phyloP scores from a whole-genome alignment of 768 basidiomycete species.

The Trametes sanguinea region DNA sequence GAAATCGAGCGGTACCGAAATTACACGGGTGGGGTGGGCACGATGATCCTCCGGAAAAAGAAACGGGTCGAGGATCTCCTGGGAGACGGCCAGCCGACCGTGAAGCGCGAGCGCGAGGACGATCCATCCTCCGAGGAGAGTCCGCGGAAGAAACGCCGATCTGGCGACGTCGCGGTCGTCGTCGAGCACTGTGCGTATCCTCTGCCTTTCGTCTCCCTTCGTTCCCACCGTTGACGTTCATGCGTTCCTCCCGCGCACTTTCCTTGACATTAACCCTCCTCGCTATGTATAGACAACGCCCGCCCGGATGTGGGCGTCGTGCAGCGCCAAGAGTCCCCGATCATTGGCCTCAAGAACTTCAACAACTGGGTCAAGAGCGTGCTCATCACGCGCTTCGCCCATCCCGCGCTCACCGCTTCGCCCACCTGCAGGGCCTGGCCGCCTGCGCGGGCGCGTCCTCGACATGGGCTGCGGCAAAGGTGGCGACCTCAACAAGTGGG shows the following conservation, averaged over 20 bases:
- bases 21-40: slow-evolving; percentile 55
- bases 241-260: not conserved
- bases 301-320: slow-evolving; percentile 89
- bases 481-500: slow-evolving; percentile 96
- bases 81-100: slow-evolving; percentile 14
- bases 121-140: slow-evolving; percentile 30
- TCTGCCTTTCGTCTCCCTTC: not conserved
- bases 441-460: slow-evolving; percentile 71
- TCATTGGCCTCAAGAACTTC: slow-evolving; percentile 95
- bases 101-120: slow-evolving; percentile 51
- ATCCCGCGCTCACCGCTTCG: slow-evolving; percentile 59
- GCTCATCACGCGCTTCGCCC: slow-evolving; percentile 86
- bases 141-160: slow-evolving; percentile 44
- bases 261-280: not conserved
- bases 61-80: slow-evolving; percentile 23
- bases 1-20: slow-evolving; percentile 63
- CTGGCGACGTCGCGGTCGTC: slow-evolving; percentile 73
- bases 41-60: slow-evolving; percentile 43
- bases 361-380: slow-evolving; percentile 99
- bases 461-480: slow-evolving; percentile 99
- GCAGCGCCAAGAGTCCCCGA: slow-evolving; percentile 85
- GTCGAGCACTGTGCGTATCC: slow-evolving; percentile 73
- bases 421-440: slow-evolving; percentile 33
- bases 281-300: slow-evolving; percentile 68
- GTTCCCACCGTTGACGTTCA: slow-evolving; percentile 10